Percentiles rank a stretch among this genome's conserved stretches.
These are phyloP conservation scores for Apiospora phragmitis DNA, from an alignment of 2,329 filamentous ascomycete species.

Conservation along the genomic window DNA sequence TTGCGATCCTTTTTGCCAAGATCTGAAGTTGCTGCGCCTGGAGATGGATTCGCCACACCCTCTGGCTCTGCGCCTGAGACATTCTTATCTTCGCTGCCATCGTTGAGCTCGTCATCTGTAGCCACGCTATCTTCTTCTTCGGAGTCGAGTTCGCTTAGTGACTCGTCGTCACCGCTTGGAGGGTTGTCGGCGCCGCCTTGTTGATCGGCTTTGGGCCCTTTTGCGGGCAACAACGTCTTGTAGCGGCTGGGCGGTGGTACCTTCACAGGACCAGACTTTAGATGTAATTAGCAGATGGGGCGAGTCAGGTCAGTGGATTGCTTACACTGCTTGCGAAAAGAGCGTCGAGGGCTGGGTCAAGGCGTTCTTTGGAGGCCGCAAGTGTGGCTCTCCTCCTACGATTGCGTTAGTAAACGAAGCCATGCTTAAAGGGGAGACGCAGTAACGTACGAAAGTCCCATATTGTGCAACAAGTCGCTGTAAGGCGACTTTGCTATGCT, in stretches of 20 bases:
- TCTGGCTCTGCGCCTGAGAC: slow-evolving; percentile 33
- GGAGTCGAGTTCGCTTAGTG: slow-evolving; percentile 21
- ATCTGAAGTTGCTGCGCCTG: slow-evolving; percentile 37
- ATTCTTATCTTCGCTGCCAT: slow-evolving; percentile 34
- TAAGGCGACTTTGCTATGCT: neutral
- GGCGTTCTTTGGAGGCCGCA: slow-evolving; percentile 49
- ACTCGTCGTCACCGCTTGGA: slow-evolving; percentile 20
- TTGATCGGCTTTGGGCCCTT: slow-evolving; percentile 33
- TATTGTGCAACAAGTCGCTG: neutral
- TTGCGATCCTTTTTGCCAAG: slow-evolving; percentile 56
- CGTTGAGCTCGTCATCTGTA: slow-evolving; percentile 22
- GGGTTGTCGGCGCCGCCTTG: slow-evolving; percentile 16
- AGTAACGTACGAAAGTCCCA: neutral
- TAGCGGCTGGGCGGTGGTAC: slow-evolving; percentile 48
- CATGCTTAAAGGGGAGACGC: slow-evolving; percentile 25
- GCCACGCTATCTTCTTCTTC: slow-evolving; percentile 19
- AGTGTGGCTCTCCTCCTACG: slow-evolving; percentile 39
- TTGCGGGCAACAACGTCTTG: slow-evolving; percentile 33
- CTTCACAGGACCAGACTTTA: slow-evolving; percentile 53
- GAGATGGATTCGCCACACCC: slow-evolving; percentile 33
- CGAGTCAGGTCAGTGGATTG: slow-evolving; percentile 21
- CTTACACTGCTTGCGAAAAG: slow-evolving; percentile 74
- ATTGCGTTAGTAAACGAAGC: neutral
- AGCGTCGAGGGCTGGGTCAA: slow-evolving; percentile 70
- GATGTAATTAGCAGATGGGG: slow-evolving; percentile 9